Conservation (phyloP, 768 basidiomycete genomes). For the Tephrocybe sp. region DNA sequence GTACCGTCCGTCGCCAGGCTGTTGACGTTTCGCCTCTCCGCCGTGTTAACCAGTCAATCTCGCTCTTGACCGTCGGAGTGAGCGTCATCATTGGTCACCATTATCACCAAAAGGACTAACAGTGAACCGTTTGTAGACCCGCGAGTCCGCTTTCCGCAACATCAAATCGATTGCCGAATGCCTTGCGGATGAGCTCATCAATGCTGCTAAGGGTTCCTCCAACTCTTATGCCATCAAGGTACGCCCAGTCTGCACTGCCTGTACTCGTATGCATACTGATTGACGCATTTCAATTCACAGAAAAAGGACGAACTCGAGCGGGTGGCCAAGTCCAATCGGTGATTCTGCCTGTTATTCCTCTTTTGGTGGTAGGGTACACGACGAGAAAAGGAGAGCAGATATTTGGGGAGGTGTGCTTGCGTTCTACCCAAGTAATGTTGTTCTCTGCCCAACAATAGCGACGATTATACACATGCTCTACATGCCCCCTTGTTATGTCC, state of each 20-base stretch:
- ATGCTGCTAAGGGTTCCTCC: slow-evolving; percentile 99
- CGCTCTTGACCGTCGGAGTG: slow-evolving; percentile 95
- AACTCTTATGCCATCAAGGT: slow-evolving; percentile 99
- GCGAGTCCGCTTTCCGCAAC: slow-evolving; percentile 99
- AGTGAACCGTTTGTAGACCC: slow-evolving; percentile 60
- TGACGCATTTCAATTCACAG: slow-evolving; percentile 34
- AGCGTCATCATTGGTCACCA: slow-evolving; percentile 27
- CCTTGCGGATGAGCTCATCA: slow-evolving; percentile 98
- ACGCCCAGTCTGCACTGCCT: too few relatives aligned
- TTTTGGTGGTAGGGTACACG: slow-evolving; percentile 11
- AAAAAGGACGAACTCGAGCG: slow-evolving; percentile 99
- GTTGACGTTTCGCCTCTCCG: slow-evolving; percentile 99
- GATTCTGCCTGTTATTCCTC: slow-evolving; percentile 38
- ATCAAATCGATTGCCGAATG: slow-evolving; percentile 99
- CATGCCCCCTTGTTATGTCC: slow-evolving; percentile 14
- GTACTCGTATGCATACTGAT: slow-evolving; percentile 3
- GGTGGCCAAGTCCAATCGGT: slow-evolving; percentile 99
- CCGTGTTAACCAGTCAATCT: slow-evolving; percentile 95
- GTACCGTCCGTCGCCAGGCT: slow-evolving; percentile 98
- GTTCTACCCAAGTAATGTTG: slow-evolving; percentile 4
- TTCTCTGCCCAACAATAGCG: slow-evolving; percentile 9
- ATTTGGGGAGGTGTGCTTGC: slow-evolving; percentile 11
- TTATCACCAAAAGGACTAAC: background rate
- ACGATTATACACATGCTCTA: slow-evolving; percentile 10
- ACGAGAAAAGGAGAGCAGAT: slow-evolving; percentile 15